Base-by-base conservation (phyloP, 176 grass and related monocot species). In the Paspalum vaginatum region DNA sequence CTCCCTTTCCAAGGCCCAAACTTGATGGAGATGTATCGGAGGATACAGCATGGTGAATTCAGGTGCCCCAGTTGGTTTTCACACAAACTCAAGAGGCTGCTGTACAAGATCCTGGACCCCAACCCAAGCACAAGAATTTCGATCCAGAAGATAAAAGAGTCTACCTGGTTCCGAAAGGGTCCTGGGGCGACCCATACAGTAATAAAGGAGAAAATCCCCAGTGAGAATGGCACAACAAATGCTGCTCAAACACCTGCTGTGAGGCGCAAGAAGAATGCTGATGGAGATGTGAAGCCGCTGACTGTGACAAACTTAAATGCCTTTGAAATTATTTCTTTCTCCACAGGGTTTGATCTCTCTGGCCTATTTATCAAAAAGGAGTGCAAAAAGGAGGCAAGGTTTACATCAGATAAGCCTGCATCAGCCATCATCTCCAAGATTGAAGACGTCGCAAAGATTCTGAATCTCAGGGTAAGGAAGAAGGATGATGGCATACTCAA, bases 271-370 rank as follows among this genome's bases (percentile, higher is more conserved):
- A 89, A 81, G 48, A 72, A 44, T 66, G 32, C 18, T 75, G 64
- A 71, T 81, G 78, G 47, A 71, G 75, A 87, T 66, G 79, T 76
- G 82, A 85, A 91, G 52, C 65, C 60, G 8, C 40, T 78, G 56
- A 10, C 32, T 5, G 72, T 91, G 11, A 70, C 75, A 18, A 91
- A 77, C 59, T 75, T 97, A 50, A 97, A 97, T 81, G 94, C 94
- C 44, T 97, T 97, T 21, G 89, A 91, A 68, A 94, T 97, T 25
- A 97, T 97, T 53, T 93, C 91, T 52, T 81, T 91, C 81, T 93
- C 94, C 41, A 66, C 60, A 17, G 94, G 94, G 40, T 91, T 97
- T 55, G 89, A 94, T 61, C 76, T 97, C 2, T 97, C 94, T 7
- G 87, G 86, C 22, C 56, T 97, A 9, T 94, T 97, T 83, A 78